These are phyloP conservation scores for Lentinula detonsa DNA, from an alignment of 768 basidiomycete genomes.

Conservation along the genomic window DNA sequence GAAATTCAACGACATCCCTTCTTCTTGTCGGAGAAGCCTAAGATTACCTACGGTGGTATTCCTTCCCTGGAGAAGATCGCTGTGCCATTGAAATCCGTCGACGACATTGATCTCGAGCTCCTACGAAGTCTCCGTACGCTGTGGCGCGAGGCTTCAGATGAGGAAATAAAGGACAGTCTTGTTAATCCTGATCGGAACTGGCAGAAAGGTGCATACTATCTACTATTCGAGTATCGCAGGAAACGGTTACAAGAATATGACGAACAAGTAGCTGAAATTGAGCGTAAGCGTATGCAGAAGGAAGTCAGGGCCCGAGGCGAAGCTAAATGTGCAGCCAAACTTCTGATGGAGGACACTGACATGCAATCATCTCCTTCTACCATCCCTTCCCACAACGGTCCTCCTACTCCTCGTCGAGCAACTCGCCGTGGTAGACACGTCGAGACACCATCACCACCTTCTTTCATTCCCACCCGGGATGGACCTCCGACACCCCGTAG, in stretches of 20 bases:
- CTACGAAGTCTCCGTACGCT: constrained; percentile 85
- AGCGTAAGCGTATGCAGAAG: constrained; percentile 25
- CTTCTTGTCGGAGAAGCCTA: constrained; percentile 51
- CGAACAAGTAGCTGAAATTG: constrained; percentile 50
- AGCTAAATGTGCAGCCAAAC: constrained; percentile 19
- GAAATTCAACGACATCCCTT: constrained; percentile 81
- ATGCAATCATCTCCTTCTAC: constrained; percentile 22
- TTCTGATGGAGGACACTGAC: not conserved
- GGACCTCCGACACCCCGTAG: constrained; percentile 60
- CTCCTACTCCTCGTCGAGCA: constrained; percentile 59
- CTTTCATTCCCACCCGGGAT: constrained; percentile 45
- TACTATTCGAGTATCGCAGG: constrained; percentile 80
- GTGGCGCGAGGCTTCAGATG: constrained; percentile 81
- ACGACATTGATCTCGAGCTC: constrained; percentile 83
- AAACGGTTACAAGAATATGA: constrained; percentile 69
- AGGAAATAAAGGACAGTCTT: constrained; percentile 66
- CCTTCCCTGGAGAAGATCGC: constrained; percentile 66
- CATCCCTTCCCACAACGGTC: constrained; percentile 48
- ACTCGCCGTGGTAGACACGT: constrained; percentile 20
- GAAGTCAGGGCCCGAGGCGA: constrained; percentile 13
- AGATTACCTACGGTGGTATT: constrained; percentile 31
- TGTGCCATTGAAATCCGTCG: constrained; percentile 52
- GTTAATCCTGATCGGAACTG: constrained; percentile 67
- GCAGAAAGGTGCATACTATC: constrained; percentile 94
- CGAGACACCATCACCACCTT: constrained; percentile 19